Evolutionary conservation across 257 asterid species (phyloP), one percentile per base, ranked within the genome.

Genomic region (Solanum lycopersicoides): DNA sequence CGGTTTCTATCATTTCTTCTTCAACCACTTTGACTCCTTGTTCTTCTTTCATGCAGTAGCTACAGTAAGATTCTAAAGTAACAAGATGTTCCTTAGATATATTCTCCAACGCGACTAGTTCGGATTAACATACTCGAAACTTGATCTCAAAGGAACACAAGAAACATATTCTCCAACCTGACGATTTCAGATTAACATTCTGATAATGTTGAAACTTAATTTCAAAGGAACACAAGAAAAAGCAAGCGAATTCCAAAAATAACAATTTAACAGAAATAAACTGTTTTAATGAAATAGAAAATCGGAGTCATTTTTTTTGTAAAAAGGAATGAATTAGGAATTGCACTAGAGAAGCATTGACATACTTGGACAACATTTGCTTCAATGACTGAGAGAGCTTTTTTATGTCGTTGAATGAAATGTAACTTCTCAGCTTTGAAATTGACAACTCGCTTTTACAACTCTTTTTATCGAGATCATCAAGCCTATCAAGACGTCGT

Each of bases 331-430:
- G 23, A 65, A 42, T 25, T 16, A 45, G 66, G 87, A 37, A 32
- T 71, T 42, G 56, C 30, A 85, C 15, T 34, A 41, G 59, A 87
- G 80, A 82, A 69, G 86, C 79, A 37, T 79, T 80, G 80, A 87
- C 98, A 8, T 94, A 96, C 99, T 91, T 95, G 87, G 89, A 91
- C 85, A 97, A 89, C 87, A 96, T 93, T 18, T 91, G 92, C 91
- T 90, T 92, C 90, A 95, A 89, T 65, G 85, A 90, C 90, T 88
- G 94, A 12, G 94, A 89, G 47, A 95, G 91, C 87, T 87, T 88
- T 85, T 82, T 88, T 65, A 96, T 88, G 89, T 91, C 96, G 23
- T 92, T 90, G 59, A 35, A 65, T 2, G 97, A 42, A 86, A 94
- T 9, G 72, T 68, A 68, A 68, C 87, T 85, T 30, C 87, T 88